Conservation (phyloP, 805 yeast species). For the Allodekkera sacchari region DNA sequence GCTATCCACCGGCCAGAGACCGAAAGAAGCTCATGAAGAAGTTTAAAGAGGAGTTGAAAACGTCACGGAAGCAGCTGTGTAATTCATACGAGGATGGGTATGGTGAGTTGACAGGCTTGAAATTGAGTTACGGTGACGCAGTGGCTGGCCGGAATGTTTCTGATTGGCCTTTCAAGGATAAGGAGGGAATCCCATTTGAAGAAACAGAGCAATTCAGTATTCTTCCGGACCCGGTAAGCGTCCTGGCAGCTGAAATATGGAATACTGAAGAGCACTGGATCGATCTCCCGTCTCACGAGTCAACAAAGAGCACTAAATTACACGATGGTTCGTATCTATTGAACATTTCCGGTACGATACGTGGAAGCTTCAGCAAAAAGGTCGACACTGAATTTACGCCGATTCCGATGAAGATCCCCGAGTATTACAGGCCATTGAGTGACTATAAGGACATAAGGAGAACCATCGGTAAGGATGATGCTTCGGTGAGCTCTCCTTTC, state of each 20-base stretch:
- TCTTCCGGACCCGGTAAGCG: slow-evolving; percentile 50
- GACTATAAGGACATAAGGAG: slow-evolving; percentile 11
- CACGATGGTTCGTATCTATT: slow-evolving; percentile 24
- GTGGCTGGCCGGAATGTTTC: slow-evolving; percentile 34
- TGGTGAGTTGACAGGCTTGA: slow-evolving; percentile 69
- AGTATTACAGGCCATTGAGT: slow-evolving; percentile 16
- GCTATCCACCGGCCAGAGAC: slow-evolving; percentile 17
- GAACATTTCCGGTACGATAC: slow-evolving; percentile 40
- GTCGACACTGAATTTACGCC: slow-evolving; percentile 10
- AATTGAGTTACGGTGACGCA: slow-evolving; percentile 55
- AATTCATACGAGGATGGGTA: slow-evolving; percentile 44
- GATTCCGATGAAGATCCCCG: slow-evolving; percentile 24
- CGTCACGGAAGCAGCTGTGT: slow-evolving; percentile 26
- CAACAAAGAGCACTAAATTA: slow-evolving; percentile 9
- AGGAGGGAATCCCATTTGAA: slow-evolving; percentile 27
- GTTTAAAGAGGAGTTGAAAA: slow-evolving; percentile 26
- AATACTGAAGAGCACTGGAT: slow-evolving; percentile 21
- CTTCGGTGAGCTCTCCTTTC: slow-evolving; percentile 1
- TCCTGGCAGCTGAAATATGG: slow-evolving; percentile 49
- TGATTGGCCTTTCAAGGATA: slow-evolving; percentile 48
- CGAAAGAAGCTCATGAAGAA: slow-evolving; percentile 22
- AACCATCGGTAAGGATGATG: slow-evolving; percentile 4
- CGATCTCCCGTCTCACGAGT: slow-evolving; percentile 5
- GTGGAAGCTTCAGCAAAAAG: slow-evolving; percentile 31
- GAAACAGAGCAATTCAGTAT: slow-evolving; percentile 48